These are phyloP conservation scores for Diplodia mutila DNA, from an alignment of 2,329 filamentous ascomycete species.

Conservation along the genomic window DNA sequence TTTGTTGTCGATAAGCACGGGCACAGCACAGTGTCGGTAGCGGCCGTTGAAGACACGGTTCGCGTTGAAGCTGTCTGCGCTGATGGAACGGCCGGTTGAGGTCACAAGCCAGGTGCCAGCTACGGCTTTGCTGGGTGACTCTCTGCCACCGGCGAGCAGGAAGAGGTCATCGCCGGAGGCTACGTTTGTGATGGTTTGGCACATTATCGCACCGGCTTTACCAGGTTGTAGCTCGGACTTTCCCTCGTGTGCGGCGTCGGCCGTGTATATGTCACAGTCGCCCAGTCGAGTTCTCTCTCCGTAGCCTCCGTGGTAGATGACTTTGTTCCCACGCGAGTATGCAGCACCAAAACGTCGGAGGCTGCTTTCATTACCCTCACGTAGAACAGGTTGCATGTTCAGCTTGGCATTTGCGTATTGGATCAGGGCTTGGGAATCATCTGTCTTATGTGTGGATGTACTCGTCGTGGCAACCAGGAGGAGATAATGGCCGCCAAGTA, in stretches of 20 bases:
- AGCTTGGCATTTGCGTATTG: neutral
- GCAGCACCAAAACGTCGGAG: conserved; percentile 47
- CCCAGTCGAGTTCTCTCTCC: conserved; percentile 53
- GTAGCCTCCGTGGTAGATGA: conserved; percentile 51
- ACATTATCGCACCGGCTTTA: conserved; percentile 56
- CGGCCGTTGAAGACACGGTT: conserved; percentile 51
- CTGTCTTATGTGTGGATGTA: neutral
- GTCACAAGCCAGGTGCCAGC: conserved; percentile 28
- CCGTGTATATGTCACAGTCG: conserved; percentile 50
- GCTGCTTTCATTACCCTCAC: conserved; percentile 26
- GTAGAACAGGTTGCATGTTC: neutral
- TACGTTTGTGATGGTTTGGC: conserved; percentile 69
- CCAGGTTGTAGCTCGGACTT: neutral
- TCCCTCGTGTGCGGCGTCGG: neutral
- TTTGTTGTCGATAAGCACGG: conserved; percentile 48
- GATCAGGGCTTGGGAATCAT: neutral
- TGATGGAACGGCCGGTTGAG: neutral
- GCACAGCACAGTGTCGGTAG: conserved; percentile 73
- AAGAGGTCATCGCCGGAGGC: conserved; percentile 60
- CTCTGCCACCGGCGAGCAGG: conserved; percentile 75
- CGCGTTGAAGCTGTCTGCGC: conserved; percentile 54
- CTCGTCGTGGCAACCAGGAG: conserved; percentile 65
- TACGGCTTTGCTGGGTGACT: conserved; percentile 71
- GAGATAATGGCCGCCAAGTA: conserved; percentile 85
- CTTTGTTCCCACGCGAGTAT: conserved; percentile 37